These are phyloP conservation scores for Leishmania martiniquensis DNA, from an alignment of 208 protist genomes.

Conservation along the genomic window DNA sequence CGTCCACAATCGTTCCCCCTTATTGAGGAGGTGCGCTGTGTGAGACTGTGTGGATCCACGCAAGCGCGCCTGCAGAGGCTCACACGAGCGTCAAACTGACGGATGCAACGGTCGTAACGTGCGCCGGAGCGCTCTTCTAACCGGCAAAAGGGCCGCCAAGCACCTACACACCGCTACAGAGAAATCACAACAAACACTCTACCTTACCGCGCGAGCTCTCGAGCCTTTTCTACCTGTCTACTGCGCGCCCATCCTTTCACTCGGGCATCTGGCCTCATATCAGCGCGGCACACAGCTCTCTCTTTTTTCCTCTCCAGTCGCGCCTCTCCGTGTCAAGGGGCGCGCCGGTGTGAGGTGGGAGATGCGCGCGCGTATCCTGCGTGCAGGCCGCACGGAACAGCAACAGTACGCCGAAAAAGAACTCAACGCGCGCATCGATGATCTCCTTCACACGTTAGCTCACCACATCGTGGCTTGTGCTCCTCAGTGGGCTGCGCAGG, in stretches of 20 bases:
- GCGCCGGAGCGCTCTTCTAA: neutral
- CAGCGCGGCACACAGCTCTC: neutral
- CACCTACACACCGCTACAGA: neutral
- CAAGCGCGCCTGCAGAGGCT: neutral
- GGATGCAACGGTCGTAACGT: neutral
- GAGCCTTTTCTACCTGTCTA: neutral
- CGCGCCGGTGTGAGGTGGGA: neutral
- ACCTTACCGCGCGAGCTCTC: neutral
- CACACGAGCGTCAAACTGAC: neutral
- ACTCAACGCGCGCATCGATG: neutral
- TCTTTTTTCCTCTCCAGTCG: too few species aligned
- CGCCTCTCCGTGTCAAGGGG: neutral
- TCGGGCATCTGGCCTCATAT: neutral
- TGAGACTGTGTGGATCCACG: neutral
- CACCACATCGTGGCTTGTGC: neutral
- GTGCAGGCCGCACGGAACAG: constrained; percentile 18
- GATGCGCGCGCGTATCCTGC: constrained; percentile 28
- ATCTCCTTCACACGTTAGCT: neutral
- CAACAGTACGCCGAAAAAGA: neutral
- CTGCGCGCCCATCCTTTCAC: neutral
- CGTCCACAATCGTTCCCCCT: too few species aligned
- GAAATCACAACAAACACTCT: neutral
- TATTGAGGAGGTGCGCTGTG: neutral
- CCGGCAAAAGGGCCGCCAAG: too few species aligned
- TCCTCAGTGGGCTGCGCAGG: neutral